phyloP scores from a whole-genome alignment of 495 filamentous ascomycete genomes.

The Cryomyces antarcticus region DNA sequence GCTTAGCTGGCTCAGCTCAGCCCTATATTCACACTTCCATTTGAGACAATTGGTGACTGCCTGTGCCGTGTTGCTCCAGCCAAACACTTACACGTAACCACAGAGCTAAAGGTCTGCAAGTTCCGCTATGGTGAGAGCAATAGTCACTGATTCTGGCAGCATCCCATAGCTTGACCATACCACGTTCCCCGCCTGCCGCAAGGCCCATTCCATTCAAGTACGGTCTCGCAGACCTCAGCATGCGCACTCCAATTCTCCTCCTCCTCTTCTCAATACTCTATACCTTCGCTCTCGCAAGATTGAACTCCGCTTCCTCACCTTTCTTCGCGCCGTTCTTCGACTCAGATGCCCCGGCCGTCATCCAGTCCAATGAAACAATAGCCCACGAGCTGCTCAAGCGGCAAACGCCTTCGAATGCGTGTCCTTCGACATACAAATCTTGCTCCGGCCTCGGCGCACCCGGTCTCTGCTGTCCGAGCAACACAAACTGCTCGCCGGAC shows the following conservation, averaged over 20 bases:
- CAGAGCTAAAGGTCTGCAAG: too few relatives aligned
- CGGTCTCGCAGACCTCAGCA: neutral
- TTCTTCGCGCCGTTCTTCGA: constrained; percentile 7
- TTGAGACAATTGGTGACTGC: too few relatives aligned
- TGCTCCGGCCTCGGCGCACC: constrained; percentile 30
- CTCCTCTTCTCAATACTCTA: constrained; percentile 2
- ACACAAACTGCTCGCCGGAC: constrained; percentile 36
- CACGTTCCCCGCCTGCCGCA: neutral
- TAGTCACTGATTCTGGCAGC: too few relatives aligned
- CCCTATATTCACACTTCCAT: too few relatives aligned
- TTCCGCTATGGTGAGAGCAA: too few relatives aligned
- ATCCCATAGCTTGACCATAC: too few relatives aligned
- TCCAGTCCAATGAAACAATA: constrained; percentile 5
- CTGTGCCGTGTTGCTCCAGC: too few relatives aligned
- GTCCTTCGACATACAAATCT: constrained; percentile 28
- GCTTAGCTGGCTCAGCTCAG: too few relatives aligned
- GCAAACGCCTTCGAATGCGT: constrained; percentile 11
- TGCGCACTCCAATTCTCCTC: constrained; percentile 6
- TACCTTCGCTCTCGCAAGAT: constrained; percentile 5
- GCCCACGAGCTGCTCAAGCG: constrained; percentile 11
- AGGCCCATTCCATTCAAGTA: constrained; percentile 4
- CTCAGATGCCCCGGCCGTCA: constrained; percentile 1
- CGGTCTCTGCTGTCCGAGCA: constrained; percentile 33
- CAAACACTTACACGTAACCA: too few relatives aligned
- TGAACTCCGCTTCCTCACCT: neutral